Conservation (phyloP, 805 yeast genomes). For the Isabelozyma heimii region DNA sequence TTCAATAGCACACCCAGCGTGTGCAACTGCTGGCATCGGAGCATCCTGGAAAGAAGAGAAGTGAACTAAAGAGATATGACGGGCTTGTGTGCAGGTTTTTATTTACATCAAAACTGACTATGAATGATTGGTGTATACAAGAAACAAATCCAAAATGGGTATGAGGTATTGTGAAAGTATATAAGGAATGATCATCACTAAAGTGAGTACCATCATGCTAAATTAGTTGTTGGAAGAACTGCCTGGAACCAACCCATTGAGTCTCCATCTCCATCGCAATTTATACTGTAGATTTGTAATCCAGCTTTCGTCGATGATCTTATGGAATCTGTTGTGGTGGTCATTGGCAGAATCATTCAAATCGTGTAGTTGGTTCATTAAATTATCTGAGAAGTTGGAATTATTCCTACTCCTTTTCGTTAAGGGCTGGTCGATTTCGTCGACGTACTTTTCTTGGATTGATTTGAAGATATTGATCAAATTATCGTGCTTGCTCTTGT, state of each 20-base stretch:
- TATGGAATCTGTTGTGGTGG: conserved; percentile 4
- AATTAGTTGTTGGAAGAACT: neutral
- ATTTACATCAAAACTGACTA: neutral
- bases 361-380: conserved; percentile 8
- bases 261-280: conserved; percentile 20
- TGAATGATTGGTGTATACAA: too few species aligned
- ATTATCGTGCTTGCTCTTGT: conserved; percentile 3
- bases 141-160: neutral
- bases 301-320: conserved; percentile 10
- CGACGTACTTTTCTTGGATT: conserved; percentile 8
- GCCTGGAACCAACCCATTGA: conserved; percentile 17
- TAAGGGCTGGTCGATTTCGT: neutral
- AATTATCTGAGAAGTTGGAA: neutral
- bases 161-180: neutral
- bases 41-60: neutral
- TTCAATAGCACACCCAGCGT: neutral
- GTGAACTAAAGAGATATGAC: too few species aligned
- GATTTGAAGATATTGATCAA: conserved; percentile 9
- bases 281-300: conserved; percentile 12
- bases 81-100: neutral
- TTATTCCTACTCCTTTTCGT: neutral
- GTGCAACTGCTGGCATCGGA: neutral
- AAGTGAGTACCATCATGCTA: neutral
- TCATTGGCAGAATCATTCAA: conserved; percentile 11
- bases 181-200: neutral